Evolutionary conservation across 345 rosid genomes (phyloP).

Genomic region (Adansonia digitata): DNA sequence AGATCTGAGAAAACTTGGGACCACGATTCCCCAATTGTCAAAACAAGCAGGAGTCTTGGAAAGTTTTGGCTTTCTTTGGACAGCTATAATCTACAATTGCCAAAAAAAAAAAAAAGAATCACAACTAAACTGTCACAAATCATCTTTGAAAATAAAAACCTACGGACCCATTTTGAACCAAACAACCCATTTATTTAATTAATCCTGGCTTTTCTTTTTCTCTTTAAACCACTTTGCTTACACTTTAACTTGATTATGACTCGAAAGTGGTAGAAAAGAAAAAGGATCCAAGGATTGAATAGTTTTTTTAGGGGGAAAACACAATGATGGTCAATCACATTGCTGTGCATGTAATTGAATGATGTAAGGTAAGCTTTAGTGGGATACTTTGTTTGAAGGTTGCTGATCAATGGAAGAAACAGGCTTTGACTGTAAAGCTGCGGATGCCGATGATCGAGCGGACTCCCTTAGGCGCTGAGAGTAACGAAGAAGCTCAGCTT

Average conservation of each 20-base stretch:
- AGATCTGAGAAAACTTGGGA: conserved; percentile 30
- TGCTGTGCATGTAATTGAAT: not conserved
- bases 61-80: conserved; percentile 14
- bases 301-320: not conserved
- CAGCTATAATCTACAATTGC: conserved; percentile 22
- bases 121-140: not conserved
- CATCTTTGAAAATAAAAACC: not conserved
- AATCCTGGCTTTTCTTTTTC: not conserved
- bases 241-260: not conserved
- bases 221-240: not conserved
- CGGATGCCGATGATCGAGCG: conserved; percentile 18
- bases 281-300: not conserved
- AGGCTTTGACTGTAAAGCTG: conserved; percentile 20
- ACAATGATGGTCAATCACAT: not conserved
- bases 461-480: conserved; percentile 31
- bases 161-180: not conserved
- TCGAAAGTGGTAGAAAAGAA: not conserved
- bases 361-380: not conserved
- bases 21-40: conserved; percentile 24
- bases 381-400: conserved; percentile 18
- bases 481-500: conserved; percentile 48
- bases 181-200: not conserved
- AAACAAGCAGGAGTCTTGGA: conserved; percentile 29
- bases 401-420: conserved; percentile 15
- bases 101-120: not conserved